Percentiles rank a stretch among this genome's conserved stretches.
phyloP scores from a whole-genome alignment of 2,329 filamentous ascomycete species.

The Talaromyces sp. region DNA sequence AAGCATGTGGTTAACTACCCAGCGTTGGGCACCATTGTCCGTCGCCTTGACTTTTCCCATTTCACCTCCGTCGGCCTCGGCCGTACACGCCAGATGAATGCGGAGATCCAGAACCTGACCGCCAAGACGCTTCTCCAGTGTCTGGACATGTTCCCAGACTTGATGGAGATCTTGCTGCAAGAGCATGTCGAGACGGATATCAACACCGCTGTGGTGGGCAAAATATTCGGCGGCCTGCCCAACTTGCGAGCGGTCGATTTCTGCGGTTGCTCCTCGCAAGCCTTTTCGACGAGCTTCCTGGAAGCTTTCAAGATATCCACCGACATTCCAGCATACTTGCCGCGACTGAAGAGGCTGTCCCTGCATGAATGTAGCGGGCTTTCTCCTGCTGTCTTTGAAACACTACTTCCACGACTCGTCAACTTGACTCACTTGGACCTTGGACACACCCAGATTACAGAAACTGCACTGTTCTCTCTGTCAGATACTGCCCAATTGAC shows the following conservation, averaged over 20 bases:
- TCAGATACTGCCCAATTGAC: slow-evolving; percentile 67
- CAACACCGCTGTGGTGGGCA: slow-evolving; percentile 60
- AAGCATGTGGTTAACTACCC: slow-evolving; percentile 62
- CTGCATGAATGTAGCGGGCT: slow-evolving; percentile 74
- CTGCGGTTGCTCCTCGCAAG: slow-evolving; percentile 65
- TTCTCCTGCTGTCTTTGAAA: slow-evolving; percentile 61
- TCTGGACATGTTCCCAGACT: slow-evolving; percentile 64
- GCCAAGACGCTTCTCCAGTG: slow-evolving; percentile 66
- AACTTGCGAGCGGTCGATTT: slow-evolving; percentile 66
- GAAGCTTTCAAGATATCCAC: slow-evolving; percentile 45
- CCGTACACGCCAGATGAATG: slow-evolving; percentile 67
- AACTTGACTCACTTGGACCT: slow-evolving; percentile 72
- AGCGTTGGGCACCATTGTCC: slow-evolving; percentile 67
- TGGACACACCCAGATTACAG: slow-evolving; percentile 70
- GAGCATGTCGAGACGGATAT: slow-evolving; percentile 77
- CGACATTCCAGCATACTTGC: slow-evolving; percentile 46
- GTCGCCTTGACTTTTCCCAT: slow-evolving; percentile 77
- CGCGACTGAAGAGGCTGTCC: slow-evolving; percentile 63
- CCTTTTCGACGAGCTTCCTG: slow-evolving; percentile 62
- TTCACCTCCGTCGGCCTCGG: slow-evolving; percentile 77
- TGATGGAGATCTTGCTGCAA: slow-evolving; percentile 73
- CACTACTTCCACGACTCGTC: slow-evolving; percentile 63
- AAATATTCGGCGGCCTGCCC: slow-evolving; percentile 63
- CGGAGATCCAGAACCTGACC: slow-evolving; percentile 70
- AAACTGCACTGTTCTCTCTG: slow-evolving; percentile 64